A percentile compares a stretch with the other conserved stretches of the same genome.
These are phyloP conservation scores for Phylloporus rhodoxanthus DNA, from an alignment of 768 basidiomycete genomes.

Conservation along the genomic window DNA sequence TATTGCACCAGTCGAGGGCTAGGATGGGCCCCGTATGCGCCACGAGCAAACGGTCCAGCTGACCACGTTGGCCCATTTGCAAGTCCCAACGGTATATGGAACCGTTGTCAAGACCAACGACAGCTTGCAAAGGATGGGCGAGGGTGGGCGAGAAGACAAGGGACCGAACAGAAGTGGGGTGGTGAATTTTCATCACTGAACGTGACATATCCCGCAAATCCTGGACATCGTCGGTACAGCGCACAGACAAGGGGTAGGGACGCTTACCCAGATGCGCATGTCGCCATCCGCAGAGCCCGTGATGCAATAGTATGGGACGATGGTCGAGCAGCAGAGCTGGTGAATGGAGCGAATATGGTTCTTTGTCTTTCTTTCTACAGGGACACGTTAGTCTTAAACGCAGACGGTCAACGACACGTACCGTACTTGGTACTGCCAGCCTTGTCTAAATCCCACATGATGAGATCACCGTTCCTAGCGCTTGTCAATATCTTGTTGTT, in stretches of 20 bases:
- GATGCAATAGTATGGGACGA: conserved; percentile 65
- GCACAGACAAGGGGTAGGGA: neutral
- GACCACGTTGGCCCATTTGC: conserved; percentile 68
- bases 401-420: conserved; percentile 29
- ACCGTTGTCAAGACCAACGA: conserved; percentile 66
- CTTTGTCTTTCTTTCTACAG: conserved; percentile 57
- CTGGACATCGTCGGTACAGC: conserved; percentile 30
- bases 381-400: conserved; percentile 11
- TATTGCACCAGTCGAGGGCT: conserved; percentile 63
- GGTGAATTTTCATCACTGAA: conserved; percentile 65
- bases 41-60: conserved; percentile 64
- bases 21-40: conserved; percentile 72
- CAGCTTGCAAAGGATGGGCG: conserved; percentile 61
- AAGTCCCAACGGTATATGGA: conserved; percentile 77
- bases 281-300: conserved; percentile 80
- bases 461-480: conserved; percentile 74
- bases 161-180: conserved; percentile 62
- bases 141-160: conserved; percentile 65
- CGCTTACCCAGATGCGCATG: conserved; percentile 70
- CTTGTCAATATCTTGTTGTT: conserved; percentile 75
- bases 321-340: conserved; percentile 59
- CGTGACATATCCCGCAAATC: conserved; percentile 68
- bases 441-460: conserved; percentile 77
- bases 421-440: conserved; percentile 64
- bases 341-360: conserved; percentile 72